Evolutionary conservation across 495 filamentous ascomycete genomes (phyloP).

Genomic region (Penicillium riverlandense): DNA sequence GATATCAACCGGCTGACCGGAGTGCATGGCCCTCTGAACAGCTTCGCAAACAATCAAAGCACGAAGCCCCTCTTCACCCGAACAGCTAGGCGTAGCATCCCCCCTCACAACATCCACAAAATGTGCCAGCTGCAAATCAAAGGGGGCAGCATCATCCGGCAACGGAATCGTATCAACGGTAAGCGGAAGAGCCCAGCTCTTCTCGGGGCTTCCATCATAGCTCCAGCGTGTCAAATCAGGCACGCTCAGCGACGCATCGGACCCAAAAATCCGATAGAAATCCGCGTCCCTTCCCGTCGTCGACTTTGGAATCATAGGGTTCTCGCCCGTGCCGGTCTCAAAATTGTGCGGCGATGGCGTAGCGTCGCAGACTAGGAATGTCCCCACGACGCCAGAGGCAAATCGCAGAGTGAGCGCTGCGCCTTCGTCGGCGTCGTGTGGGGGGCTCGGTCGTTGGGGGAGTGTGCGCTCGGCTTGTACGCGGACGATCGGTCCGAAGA

Average conservation of each 20-base stretch:
- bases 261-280: slow-evolving; percentile 52
- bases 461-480: slow-evolving; percentile 43
- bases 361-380: slow-evolving; percentile 48
- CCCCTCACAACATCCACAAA: slow-evolving; percentile 47
- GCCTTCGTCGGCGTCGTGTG: slow-evolving; percentile 49
- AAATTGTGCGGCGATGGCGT: slow-evolving; percentile 47
- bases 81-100: slow-evolving; percentile 34
- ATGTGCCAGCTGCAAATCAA: slow-evolving; percentile 50
- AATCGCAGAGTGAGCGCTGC: slow-evolving; percentile 49
- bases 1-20: slow-evolving; percentile 29
- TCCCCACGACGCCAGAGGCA: slow-evolving; percentile 48
- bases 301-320: slow-evolving; percentile 41
- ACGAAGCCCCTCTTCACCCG: slow-evolving; percentile 36
- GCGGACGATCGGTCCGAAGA: slow-evolving; percentile 46
- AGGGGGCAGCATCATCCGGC: slow-evolving; percentile 36
- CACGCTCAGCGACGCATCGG: slow-evolving; percentile 45
- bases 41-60: slow-evolving; percentile 40
- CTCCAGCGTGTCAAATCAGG: slow-evolving; percentile 50
- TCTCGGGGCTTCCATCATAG: slow-evolving; percentile 29
- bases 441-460: slow-evolving; percentile 26
- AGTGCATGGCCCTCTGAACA: slow-evolving; percentile 29
- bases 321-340: slow-evolving; percentile 52
- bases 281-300: slow-evolving; percentile 23
- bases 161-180: slow-evolving; percentile 23
- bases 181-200: slow-evolving; percentile 26